phyloP scores from a whole-genome alignment of 768 basidiomycete species.

The Boletus vinaceobasis region DNA sequence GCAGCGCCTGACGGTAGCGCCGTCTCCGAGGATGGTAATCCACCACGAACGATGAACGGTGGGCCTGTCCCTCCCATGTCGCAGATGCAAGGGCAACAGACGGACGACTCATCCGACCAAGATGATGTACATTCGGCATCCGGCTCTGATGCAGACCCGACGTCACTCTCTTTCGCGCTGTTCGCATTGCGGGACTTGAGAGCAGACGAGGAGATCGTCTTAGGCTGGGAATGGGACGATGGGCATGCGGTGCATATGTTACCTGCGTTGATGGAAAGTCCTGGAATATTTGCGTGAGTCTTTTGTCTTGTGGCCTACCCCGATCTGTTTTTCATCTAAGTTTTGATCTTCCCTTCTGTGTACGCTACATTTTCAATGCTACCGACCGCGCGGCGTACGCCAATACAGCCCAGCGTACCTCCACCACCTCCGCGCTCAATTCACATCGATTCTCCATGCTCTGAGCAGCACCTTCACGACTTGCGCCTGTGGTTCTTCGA shows the following conservation, averaged over 20 bases:
- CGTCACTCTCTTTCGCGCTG: constrained; percentile 66
- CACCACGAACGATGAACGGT: constrained; percentile 9
- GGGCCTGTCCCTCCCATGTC: constrained; percentile 7
- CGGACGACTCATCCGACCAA: constrained; percentile 17
- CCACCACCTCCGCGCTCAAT: constrained; percentile 56
- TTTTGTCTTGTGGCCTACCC: not conserved
- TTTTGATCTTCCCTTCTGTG: not conserved
- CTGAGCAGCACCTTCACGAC: constrained; percentile 69
- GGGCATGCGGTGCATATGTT: constrained; percentile 77
- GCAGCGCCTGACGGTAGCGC: not conserved
- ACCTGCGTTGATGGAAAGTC: constrained; percentile 61
- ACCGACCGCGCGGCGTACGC: not conserved
- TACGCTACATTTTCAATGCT: not conserved
- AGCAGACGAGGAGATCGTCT: constrained; percentile 78
- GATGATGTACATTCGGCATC: constrained; percentile 13
- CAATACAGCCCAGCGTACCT: constrained; percentile 44
- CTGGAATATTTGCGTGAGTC: constrained; percentile 57
- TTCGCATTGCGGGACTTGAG: constrained; percentile 76
- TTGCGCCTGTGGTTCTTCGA: constrained; percentile 66
- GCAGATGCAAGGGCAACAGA: constrained; percentile 9
- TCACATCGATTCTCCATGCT: constrained; percentile 67
- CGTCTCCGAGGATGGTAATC: not conserved
- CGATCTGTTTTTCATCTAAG: not conserved
- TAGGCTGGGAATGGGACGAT: constrained; percentile 98
- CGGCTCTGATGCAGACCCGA: constrained; percentile 27